A percentile compares a stretch with the other conserved stretches of the same genome.
phyloP scores from a whole-genome alignment of 2,329 filamentous ascomycete genomes.

The Colletotrichum noveboracense region DNA sequence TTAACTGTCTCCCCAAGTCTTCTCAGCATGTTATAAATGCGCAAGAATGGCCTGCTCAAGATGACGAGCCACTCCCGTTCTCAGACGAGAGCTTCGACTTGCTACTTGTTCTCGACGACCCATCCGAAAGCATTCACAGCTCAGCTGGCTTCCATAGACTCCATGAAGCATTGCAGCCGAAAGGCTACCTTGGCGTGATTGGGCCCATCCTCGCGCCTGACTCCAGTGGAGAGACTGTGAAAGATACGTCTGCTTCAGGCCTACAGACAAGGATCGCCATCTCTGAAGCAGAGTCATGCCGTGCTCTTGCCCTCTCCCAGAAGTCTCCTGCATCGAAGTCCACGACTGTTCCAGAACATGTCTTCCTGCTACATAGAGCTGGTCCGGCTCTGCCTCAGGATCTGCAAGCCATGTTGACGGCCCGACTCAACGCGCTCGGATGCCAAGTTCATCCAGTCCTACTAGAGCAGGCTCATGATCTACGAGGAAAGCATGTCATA shows the following conservation, averaged over 20 bases:
- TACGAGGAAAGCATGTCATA: constrained; percentile 5
- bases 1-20: background rate
- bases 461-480: background rate
- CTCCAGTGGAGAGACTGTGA: background rate
- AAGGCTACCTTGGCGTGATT: background rate
- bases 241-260: background rate
- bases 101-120: background rate
- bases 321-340: background rate
- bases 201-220: background rate
- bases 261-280: background rate
- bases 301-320: background rate
- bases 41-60: background rate
- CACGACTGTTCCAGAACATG: background rate
- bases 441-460: background rate
- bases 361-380: background rate
- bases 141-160: background rate
- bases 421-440: background rate
- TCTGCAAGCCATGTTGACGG: background rate
- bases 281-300: background rate
- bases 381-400: background rate
- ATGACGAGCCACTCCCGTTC: background rate
- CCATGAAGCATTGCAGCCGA: background rate
- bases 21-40: background rate
- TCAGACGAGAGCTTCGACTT: background rate
- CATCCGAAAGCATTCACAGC: background rate